Base-by-base conservation (phyloP, 106 monocot species). In the Apostasia ramifera region DNA sequence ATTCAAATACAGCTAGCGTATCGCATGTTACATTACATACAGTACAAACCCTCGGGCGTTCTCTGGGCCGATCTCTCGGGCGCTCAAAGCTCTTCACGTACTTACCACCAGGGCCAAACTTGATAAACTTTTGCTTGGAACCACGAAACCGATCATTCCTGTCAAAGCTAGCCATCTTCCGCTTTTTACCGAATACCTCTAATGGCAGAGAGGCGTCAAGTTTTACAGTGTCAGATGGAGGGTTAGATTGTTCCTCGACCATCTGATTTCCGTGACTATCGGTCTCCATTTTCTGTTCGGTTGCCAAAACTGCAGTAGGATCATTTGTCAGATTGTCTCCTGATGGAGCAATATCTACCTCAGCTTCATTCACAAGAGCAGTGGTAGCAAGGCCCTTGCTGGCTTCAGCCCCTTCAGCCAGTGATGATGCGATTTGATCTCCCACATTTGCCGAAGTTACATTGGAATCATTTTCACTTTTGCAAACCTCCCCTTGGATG, bases 21-120 rank as follows among this genome's bases (percentile, higher is more conserved):
- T 91, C 79, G 26, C 87, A 91, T 55, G 38, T 72, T 12, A 81
- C 75, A 67, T 74, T 91, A 69, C 91, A 91, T 4, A 91, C 10
- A 6, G 76, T 91, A 55, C 86, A 87, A 52, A 90, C 66, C 63
- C 82, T 80, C 0, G 71, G 77, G 6, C 57, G 79, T 6, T 81
- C 84, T 61, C 55, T 81, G 10, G 60, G 79, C 14, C 66, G 65
- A n/a, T 54, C 8, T 48, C 40, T 40, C 53, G 53, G 7, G 12
- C 71, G 57, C 6, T 79, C 76, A 6, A 38, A 64, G 55, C 47
- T 53, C 67, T 68, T 83, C 5, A 76, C 4, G 42, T 76, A 63
- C 61, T 86, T 91, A 15, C 83, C 81, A 49, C 73, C 79, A 1
- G 62, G 60, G 41, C 74, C 71, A 66, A 6, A 55, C 63, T 62